A percentile compares a stretch with the other conserved stretches of the same genome.
These are phyloP conservation scores for Vigna unguiculata DNA, from an alignment of 306 rosid genomes.

Conservation along the genomic window DNA sequence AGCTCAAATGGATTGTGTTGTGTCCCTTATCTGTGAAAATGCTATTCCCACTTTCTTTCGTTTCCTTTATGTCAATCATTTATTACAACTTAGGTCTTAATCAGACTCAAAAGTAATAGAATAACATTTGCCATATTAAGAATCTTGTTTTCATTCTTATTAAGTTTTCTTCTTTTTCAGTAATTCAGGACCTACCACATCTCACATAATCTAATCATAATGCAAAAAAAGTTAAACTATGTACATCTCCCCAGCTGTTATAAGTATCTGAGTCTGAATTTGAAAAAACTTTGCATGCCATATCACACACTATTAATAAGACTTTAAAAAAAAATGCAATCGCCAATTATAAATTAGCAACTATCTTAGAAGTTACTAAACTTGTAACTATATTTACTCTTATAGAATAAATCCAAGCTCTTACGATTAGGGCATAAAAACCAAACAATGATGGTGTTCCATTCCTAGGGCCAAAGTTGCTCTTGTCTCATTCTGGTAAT, in stretches of 20 bases:
- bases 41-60: neutral
- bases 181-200: neutral
- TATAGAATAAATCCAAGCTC: too few relatives aligned
- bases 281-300: too few relatives aligned
- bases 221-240: neutral
- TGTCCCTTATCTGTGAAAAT: neutral
- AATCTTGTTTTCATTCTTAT: neutral
- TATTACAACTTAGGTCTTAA: neutral
- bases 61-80: neutral
- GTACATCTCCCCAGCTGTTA: too few relatives aligned
- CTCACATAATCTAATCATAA: too few relatives aligned
- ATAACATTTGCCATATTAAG: neutral
- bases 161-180: neutral
- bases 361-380: too few relatives aligned
- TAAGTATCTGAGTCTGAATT: neutral
- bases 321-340: neutral
- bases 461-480: too few relatives aligned
- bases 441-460: too few relatives aligned
- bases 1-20: neutral
- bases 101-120: neutral
- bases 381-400: too few relatives aligned
- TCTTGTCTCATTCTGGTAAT: conserved; percentile 39
- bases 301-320: too few relatives aligned
- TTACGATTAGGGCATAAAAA: too few relatives aligned
- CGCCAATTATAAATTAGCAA: too few relatives aligned